Percentiles rank a stretch among this genome's conserved stretches.
Evolutionary conservation across 1,284 basidiomycete species (phyloP).

Genomic region (Porodaedalea pini): DNA sequence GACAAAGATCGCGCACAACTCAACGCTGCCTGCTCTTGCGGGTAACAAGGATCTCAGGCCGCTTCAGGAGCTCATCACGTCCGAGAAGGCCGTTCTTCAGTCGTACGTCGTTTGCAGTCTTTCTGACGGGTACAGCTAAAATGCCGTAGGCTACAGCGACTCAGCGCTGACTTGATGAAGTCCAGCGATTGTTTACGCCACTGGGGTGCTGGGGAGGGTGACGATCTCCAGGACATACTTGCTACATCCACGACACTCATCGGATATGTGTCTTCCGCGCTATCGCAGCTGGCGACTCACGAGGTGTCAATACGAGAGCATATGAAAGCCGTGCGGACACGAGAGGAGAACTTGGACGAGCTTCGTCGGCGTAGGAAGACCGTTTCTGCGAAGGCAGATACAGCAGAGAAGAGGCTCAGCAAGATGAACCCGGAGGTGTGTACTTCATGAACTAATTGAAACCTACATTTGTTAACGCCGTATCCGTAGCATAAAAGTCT

Average conservation of each 20-base stretch:
- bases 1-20: constrained; percentile 80
- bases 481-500: constrained; percentile 74
- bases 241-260: constrained; percentile 60
- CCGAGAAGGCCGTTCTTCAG: constrained; percentile 80
- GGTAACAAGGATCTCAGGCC: constrained; percentile 81
- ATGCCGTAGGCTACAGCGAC: constrained; percentile 53
- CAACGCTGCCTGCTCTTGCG: constrained; percentile 69
- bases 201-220: constrained; percentile 86
- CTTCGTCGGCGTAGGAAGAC: constrained; percentile 68
- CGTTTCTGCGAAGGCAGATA: constrained; percentile 72
- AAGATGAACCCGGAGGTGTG: constrained; percentile 80
- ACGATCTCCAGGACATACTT: constrained; percentile 72
- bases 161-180: constrained; percentile 63
- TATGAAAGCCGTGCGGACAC: constrained; percentile 76
- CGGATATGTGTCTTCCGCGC: constrained; percentile 64
- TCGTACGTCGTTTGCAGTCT: constrained; percentile 48
- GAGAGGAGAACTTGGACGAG: constrained; percentile 82
- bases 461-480: neutral
- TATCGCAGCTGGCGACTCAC: constrained; percentile 71
- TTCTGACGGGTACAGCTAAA: neutral
- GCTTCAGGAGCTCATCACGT: constrained; percentile 85
- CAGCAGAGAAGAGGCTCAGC: constrained; percentile 85
- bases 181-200: constrained; percentile 71
- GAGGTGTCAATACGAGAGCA: constrained; percentile 72
- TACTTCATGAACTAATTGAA: neutral